A percentile compares a stretch with the other conserved stretches of the same genome.
Evolutionary conservation across 2,329 filamentous ascomycete species (phyloP).

Genomic region (Anisogramma anomala): DNA sequence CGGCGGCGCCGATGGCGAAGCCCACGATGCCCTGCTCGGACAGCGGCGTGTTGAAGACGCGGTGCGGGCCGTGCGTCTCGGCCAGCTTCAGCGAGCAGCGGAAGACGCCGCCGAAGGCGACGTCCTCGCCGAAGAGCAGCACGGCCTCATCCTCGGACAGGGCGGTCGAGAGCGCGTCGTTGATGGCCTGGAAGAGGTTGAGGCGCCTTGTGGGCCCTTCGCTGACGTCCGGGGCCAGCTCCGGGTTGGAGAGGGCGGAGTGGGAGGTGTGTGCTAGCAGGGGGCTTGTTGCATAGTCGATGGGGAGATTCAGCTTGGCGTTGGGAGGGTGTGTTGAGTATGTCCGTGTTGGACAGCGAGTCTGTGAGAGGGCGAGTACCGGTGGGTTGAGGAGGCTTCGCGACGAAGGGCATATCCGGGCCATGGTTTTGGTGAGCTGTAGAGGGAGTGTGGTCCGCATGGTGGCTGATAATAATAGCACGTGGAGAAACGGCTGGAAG

Average conservation of each 20-base stretch:
- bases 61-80: constrained; percentile 53
- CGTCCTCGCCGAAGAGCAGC: constrained; percentile 89
- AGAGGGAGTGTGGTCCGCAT: constrained; percentile 6
- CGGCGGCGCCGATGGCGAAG: constrained; percentile 55
- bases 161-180: constrained; percentile 74
- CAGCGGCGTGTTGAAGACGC: constrained; percentile 62
- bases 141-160: constrained; percentile 76
- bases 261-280: constrained; percentile 72
- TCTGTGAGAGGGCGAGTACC: constrained; percentile 11
- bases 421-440: constrained; percentile 12
- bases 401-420: constrained; percentile 8
- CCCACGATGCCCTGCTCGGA: constrained; percentile 60
- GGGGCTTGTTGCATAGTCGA: constrained; percentile 75
- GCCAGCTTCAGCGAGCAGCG: constrained; percentile 56
- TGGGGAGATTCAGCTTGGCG: constrained; percentile 66
- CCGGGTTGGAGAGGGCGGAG: constrained; percentile 55
- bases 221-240: constrained; percentile 55
- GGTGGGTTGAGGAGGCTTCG: constrained; percentile 9
- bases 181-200: constrained; percentile 91
- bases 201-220: constrained; percentile 69
- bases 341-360: constrained; percentile 13
- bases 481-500: not conserved
- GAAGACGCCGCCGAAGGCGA: constrained; percentile 74
- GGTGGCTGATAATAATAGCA: not conserved
- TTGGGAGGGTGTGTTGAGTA: constrained; percentile 49